Evolutionary conservation across 2,329 filamentous ascomycete genomes (phyloP), one percentile per base, ranked within the genome.

Genomic region (Stagonosporopsis tanaceti): DNA sequence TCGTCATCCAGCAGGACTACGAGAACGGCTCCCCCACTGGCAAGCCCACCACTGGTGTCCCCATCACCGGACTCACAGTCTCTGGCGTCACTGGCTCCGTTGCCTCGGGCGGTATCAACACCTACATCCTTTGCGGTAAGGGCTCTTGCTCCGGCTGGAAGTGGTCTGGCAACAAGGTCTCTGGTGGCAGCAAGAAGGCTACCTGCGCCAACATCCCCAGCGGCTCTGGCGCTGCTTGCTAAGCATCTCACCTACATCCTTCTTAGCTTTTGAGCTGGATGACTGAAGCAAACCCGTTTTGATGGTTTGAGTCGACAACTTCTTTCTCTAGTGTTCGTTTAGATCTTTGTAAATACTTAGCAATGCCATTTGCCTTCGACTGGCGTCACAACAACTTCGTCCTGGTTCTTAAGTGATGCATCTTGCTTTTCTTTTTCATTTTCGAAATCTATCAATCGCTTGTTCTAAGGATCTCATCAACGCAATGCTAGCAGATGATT

Each of bases 121-220:
- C 85, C 56, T 84, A 83, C 66, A 82, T 87, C 55, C 80, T 86
- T 14, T 87, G 85, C 64, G 85, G 81, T n/a, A 75, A 69, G 38
- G 82, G 80, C 30, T 77, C 77, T 59, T 85, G 83, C 75, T 78
- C 77, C 5, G 76, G 80, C 73, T 88, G 85, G 83, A 82, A 78
- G 14, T 87, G 84, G 83, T 76, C 71, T 3, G 78, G 75, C 38
- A 79, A 83, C 59, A 58, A 34, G 32, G 50, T 76, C 40, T 71
- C 73, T 27, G 73, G 74, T 25, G 81, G 81, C 30, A 69, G 73
- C 67, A 69, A 66, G 64, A 72, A 66, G 59, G 57, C 63, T 27
- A 66, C 63, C 54, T 77, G 74, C 65, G 39, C 57, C 40, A 73
- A 73, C 59, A 63, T 78, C 12, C 78, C 78, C 20, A 35, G 30